Evolutionary conservation across 2,329 filamentous ascomycete species (phyloP).

Genomic region (Fusarium sterilihyphosum): DNA sequence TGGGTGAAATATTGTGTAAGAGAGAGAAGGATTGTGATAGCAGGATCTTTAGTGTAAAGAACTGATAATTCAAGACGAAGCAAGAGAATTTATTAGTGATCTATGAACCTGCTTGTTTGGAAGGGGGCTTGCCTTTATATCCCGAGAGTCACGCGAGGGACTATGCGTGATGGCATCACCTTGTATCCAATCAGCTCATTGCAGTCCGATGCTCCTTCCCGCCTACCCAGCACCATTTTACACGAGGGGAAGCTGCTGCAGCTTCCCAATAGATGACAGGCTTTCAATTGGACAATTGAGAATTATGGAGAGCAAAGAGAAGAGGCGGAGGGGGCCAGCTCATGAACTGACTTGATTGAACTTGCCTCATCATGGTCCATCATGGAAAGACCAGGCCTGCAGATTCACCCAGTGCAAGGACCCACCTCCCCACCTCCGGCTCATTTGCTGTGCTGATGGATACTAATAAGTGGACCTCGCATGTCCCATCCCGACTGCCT

Average conservation of each 20-base stretch:
- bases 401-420: background rate
- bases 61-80: slow-evolving; percentile 1
- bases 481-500: slow-evolving; percentile 40
- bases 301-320: slow-evolving; percentile 6
- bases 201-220: slow-evolving; percentile 24
- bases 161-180: slow-evolving; percentile 41
- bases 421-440: slow-evolving; percentile 1
- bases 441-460: slow-evolving; percentile 1
- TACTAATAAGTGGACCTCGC: slow-evolving; percentile 27
- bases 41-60: background rate
- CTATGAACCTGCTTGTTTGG: background rate
- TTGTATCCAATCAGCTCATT: slow-evolving; percentile 44
- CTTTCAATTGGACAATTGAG: slow-evolving; percentile 28
- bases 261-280: slow-evolving; percentile 8
- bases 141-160: slow-evolving; percentile 41
- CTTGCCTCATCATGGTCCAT: slow-evolving; percentile 18
- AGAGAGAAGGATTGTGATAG: background rate
- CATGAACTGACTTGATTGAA: background rate
- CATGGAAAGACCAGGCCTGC: slow-evolving; percentile 6
- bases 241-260: background rate
- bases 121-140: slow-evolving; percentile 42
- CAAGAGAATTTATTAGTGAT: background rate
- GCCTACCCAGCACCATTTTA: background rate
- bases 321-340: slow-evolving; percentile 18
- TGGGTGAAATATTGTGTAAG: background rate